Base-by-base conservation (phyloP, 2,329 filamentous ascomycete species). In the Stagonosporopsis chrysanthemi region DNA sequence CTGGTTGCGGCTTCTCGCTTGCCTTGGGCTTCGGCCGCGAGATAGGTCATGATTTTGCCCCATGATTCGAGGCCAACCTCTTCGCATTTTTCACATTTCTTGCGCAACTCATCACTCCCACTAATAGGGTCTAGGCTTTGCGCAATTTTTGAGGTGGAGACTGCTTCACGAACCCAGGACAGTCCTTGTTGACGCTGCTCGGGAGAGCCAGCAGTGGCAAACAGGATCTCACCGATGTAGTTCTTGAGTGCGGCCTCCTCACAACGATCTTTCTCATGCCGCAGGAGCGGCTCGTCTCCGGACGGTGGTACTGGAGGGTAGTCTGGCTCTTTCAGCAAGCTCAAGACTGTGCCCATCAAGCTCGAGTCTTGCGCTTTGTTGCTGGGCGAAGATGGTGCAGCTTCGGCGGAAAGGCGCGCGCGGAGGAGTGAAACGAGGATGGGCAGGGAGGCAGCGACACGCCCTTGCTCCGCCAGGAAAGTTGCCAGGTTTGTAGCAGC, bases 141-240 rank as follows among this genome's bases (percentile, higher is more conserved):
- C 9, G 70, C 87, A 59, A 88, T 83, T 76, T 93, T 92, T 2
- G 92, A 90, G 1, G 90, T 79, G 0, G 72, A 74, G 1, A 96
- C 91, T 24, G 90, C 92, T 61, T 97, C 91, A 52, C 92, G 86
- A 0, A 94, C 97, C 94, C 94, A 98, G 6, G 88, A 87, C 2
- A 97, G 81, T 0, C 92, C 94, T 59, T 90, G 88, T 47, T 81
- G 80, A 17, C 75, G 79, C 17, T 72, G 63, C 9, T 60, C 44
- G 52, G 57, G 51, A 48, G 74, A 75, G 4, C 80, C 78, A n/a
- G 84, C 83, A 4, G 84, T 85, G 0, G 91, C 86, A 75, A 90
- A 97, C 29, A 98, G 83, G 48, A 98, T 96, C 78, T 98, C 94
- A 56, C 94, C 94, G 61, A 98, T 94, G 76, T 97, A 95, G 23